phyloP scores from a whole-genome alignment of 2,329 filamentous ascomycete genomes.

The Fusarium transvaalense region DNA sequence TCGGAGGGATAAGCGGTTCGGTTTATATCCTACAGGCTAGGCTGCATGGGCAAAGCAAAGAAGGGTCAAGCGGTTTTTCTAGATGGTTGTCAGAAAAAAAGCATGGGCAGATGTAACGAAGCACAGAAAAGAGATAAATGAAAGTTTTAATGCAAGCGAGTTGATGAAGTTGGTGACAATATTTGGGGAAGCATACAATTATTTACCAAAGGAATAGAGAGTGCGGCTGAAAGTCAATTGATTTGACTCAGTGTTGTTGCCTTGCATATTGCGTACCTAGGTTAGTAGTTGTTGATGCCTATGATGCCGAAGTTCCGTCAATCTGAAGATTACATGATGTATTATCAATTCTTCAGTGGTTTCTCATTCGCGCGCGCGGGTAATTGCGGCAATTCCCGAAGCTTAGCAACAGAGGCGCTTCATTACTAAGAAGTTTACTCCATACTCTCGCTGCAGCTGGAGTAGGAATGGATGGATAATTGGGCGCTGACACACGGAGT shows the following conservation, averaged over 20 bases:
- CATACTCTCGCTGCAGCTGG: slow-evolving; percentile 9
- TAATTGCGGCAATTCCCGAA: not conserved
- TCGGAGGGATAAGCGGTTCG: slow-evolving; percentile 41
- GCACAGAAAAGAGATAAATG: slow-evolving; percentile 48
- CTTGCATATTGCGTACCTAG: not conserved
- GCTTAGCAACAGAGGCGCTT: slow-evolving; percentile 33
- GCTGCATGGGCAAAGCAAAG: slow-evolving; percentile 46
- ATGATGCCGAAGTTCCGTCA: slow-evolving; percentile 41
- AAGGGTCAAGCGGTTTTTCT: slow-evolving; percentile 45
- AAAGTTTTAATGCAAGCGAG: slow-evolving; percentile 44
- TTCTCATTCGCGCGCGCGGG: slow-evolving; percentile 1
- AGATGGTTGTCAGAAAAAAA: slow-evolving; percentile 48
- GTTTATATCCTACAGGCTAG: slow-evolving; percentile 46
- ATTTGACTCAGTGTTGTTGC: not conserved
- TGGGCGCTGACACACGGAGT: slow-evolving; percentile 6
- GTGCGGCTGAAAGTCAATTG: not conserved
- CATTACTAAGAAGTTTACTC: slow-evolving; percentile 23
- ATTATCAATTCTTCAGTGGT: slow-evolving; percentile 7
- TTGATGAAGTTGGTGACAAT: not conserved
- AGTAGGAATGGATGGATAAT: not conserved
- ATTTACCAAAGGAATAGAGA: too few species aligned
- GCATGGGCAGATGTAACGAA: slow-evolving; percentile 49
- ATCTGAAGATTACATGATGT: slow-evolving; percentile 32
- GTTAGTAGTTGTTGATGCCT: not conserved
- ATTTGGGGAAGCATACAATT: not conserved